A percentile compares a stretch with the other conserved stretches of the same genome.
Conservation (phyloP, 2,329 filamentous ascomycete genomes). For the Mycosphaerella sp. region DNA sequence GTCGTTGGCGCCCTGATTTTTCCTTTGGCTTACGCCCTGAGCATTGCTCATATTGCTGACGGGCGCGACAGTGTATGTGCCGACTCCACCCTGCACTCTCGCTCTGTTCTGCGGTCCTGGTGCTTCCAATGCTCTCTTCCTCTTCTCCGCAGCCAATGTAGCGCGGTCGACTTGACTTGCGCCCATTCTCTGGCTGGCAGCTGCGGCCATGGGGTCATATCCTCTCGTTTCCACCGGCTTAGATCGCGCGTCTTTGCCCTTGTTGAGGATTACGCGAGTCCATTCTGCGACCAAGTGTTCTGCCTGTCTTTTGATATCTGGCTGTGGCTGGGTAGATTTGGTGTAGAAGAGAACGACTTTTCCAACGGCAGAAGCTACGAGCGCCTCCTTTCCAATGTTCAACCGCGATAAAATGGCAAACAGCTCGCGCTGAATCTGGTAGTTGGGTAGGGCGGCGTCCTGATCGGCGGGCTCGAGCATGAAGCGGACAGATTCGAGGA, state of each 20-base stretch:
- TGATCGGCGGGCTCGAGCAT: slow-evolving; percentile 86
- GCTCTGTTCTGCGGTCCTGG: slow-evolving; percentile 53
- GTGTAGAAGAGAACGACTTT: slow-evolving; percentile 98
- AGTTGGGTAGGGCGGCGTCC: slow-evolving; percentile 88
- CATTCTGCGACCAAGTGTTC: slow-evolving; percentile 91
- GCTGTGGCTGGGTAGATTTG: slow-evolving; percentile 83
- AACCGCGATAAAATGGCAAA: slow-evolving; percentile 74
- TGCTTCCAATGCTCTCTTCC: slow-evolving; percentile 48
- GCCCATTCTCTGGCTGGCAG: slow-evolving; percentile 24
- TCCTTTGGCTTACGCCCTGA: slow-evolving; percentile 24
- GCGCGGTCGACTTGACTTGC: slow-evolving; percentile 34
- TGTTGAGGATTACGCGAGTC: slow-evolving; percentile 80
- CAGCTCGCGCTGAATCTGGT: slow-evolving; percentile 94
- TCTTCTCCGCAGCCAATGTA: slow-evolving; percentile 44
- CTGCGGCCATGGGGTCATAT: slow-evolving; percentile 50
- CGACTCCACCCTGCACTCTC: slow-evolving; percentile 52
- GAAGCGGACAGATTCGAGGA: slow-evolving; percentile 90
- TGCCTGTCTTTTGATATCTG: slow-evolving; percentile 85
- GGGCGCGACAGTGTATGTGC: slow-evolving; percentile 59
- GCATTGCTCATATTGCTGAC: slow-evolving; percentile 45
- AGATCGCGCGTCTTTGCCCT: slow-evolving; percentile 90
- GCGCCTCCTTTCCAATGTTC: slow-evolving; percentile 82
- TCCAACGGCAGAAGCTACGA: slow-evolving; percentile 87
- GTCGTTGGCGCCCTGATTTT: slow-evolving; percentile 26
- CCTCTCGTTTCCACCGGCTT: slow-evolving; percentile 58